Conservation (phyloP, 2,329 filamentous ascomycete species). For the Shiraia sp. region DNA sequence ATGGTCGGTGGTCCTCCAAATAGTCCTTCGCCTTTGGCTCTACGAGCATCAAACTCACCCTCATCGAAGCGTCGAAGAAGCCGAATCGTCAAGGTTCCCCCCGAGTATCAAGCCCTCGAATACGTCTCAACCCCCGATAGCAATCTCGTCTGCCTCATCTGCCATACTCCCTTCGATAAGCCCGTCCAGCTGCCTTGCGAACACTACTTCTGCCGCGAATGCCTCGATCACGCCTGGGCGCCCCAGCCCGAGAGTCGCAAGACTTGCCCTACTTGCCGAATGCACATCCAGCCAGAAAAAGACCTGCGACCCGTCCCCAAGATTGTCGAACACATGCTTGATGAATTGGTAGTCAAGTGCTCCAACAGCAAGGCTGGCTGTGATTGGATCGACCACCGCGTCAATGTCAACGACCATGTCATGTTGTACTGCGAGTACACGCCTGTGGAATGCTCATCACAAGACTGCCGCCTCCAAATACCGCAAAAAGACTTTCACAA, state of each 20-base stretch:
- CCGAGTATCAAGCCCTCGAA: slow-evolving; percentile 63
- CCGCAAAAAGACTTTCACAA: slow-evolving; percentile 58
- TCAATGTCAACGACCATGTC: slow-evolving; percentile 62
- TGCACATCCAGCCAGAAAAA: slow-evolving; percentile 42
- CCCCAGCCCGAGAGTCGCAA: slow-evolving; percentile 35
- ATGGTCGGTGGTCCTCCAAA: slow-evolving; percentile 45
- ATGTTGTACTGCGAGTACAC: slow-evolving; percentile 63
- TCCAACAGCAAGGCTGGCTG: slow-evolving; percentile 61
- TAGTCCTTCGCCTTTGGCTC: slow-evolving; percentile 44
- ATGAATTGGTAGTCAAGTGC: slow-evolving; percentile 64
- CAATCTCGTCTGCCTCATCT: slow-evolving; percentile 67
- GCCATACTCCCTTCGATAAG: slow-evolving; percentile 64
- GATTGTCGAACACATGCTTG: slow-evolving; percentile 63
- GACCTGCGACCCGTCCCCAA: slow-evolving; percentile 52
- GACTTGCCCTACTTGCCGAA: slow-evolving; percentile 63
- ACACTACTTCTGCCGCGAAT: slow-evolving; percentile 66
- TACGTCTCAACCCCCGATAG: slow-evolving; percentile 60
- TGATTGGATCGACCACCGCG: slow-evolving; percentile 56
- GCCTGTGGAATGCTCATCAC: slow-evolving; percentile 56
- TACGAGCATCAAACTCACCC: slow-evolving; percentile 44
- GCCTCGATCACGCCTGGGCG: slow-evolving; percentile 51
- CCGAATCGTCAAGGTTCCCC: slow-evolving; percentile 37
- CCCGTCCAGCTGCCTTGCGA: slow-evolving; percentile 64
- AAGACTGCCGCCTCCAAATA: slow-evolving; percentile 56
- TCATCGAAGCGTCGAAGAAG: slow-evolving; percentile 42